Conservation (phyloP, 345 rosid genomes). For the Kandelia obovata region DNA sequence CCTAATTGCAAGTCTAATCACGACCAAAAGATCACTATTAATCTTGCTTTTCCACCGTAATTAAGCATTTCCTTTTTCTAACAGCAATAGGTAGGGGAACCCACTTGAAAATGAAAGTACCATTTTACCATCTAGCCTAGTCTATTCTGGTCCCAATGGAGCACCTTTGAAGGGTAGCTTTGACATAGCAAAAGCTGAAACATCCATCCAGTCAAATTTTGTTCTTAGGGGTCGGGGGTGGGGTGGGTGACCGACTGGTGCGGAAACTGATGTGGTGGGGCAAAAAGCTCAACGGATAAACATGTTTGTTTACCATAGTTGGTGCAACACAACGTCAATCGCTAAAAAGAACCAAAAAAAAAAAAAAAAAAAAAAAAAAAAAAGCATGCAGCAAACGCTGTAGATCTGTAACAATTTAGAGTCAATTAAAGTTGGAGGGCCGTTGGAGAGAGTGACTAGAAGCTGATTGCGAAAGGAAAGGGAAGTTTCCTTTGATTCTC, state of each 20-base stretch:
- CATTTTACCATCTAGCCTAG: neutral
- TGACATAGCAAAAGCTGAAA: neutral
- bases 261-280: neutral
- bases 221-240: no score
- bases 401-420: neutral
- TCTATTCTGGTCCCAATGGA: no score
- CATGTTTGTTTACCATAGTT: neutral
- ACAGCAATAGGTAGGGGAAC: neutral
- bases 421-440: constrained; percentile 12
- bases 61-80: neutral
- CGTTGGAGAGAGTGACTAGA: constrained; percentile 14
- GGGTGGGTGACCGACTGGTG: constrained; percentile 9
- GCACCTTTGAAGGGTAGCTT: no score
- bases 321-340: constrained; percentile 13
- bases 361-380: no score
- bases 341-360: neutral
- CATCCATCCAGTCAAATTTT: constrained; percentile 18
- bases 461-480: neutral
- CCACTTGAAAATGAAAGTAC: neutral
- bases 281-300: no score
- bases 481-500: neutral
- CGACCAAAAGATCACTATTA: neutral
- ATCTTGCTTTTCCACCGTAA: neutral
- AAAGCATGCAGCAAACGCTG: neutral
- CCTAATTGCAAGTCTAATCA: neutral